Conservation (phyloP, 495 filamentous ascomycete species). For the Lophiostoma macrostomum region DNA sequence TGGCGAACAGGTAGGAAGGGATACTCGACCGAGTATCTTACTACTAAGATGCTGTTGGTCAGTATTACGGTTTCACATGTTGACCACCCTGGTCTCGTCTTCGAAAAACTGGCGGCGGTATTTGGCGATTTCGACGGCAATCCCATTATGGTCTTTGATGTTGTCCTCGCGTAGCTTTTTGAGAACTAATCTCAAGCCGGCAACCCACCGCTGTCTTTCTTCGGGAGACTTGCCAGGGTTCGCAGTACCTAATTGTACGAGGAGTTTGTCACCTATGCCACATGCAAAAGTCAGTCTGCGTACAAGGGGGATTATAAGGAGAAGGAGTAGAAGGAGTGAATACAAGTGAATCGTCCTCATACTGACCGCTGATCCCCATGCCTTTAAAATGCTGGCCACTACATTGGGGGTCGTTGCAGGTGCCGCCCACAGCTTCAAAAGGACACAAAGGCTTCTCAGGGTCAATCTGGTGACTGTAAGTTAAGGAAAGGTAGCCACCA, state of each 20-base stretch:
- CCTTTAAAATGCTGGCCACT: constrained; percentile 76
- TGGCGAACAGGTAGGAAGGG: no score
- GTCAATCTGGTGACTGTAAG: constrained; percentile 86
- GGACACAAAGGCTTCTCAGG: constrained; percentile 68
- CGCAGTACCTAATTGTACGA: constrained; percentile 73
- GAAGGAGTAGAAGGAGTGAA: not conserved
- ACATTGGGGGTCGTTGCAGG: constrained; percentile 71
- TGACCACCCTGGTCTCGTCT: constrained; percentile 47
- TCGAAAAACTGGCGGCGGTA: constrained; percentile 70
- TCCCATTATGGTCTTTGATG: constrained; percentile 71
- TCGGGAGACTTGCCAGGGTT: constrained; percentile 67
- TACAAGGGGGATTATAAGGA: constrained; percentile 36
- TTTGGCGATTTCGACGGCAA: constrained; percentile 76
- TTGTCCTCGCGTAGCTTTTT: constrained; percentile 60
- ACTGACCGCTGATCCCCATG: constrained; percentile 81
- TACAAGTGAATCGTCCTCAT: no score
- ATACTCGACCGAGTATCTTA: no score
- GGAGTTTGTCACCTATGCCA: constrained; percentile 79
- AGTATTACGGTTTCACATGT: constrained; percentile 27
- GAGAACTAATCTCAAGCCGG: constrained; percentile 73
- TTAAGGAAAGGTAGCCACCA: constrained; percentile 81
- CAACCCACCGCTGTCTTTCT: constrained; percentile 67
- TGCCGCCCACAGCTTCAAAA: constrained; percentile 66
- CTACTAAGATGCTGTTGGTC: no score
- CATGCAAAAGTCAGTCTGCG: constrained; percentile 60